These are phyloP conservation scores for Fusarium pilosicola DNA, from an alignment of 2,329 filamentous ascomycete species.

Conservation along the genomic window DNA sequence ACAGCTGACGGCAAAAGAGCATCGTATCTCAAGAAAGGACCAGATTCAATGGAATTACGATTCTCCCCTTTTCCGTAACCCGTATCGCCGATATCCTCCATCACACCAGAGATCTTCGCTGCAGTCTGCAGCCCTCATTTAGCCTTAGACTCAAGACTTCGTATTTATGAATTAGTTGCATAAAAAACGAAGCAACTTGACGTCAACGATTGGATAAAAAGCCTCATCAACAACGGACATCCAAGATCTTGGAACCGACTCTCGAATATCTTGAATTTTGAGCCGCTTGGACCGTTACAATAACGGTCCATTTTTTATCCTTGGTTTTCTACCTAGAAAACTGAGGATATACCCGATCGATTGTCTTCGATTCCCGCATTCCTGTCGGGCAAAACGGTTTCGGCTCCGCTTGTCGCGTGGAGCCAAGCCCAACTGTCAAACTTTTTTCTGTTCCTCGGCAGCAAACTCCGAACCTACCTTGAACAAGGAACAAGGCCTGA, in stretches of 20 bases:
- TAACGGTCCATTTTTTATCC: slow-evolving; percentile 16
- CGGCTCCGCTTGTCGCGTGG: slow-evolving; percentile 8
- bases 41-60: background rate
- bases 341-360: slow-evolving; percentile 11
- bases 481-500: background rate
- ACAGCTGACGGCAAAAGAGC: background rate
- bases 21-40: background rate
- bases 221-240: slow-evolving; percentile 10
- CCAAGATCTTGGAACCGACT: background rate
- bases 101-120: background rate
- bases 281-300: background rate
- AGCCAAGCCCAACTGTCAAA: background rate
- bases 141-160: slow-evolving; percentile 5
- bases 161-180: slow-evolving; percentile 22
- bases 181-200: slow-evolving; percentile 1
- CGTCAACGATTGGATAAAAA: slow-evolving; percentile 23
- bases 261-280: background rate
- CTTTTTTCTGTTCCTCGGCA: slow-evolving; percentile 6
- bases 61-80: background rate
- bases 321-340: background rate
- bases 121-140: background rate
- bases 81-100: background rate
- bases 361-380: slow-evolving; percentile 7
- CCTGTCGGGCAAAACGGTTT: background rate
- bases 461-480: background rate